A percentile compares a stretch with the other conserved stretches of the same genome.
These are phyloP conservation scores for Neurospora tetrasperma DNA, from an alignment of 495 filamentous ascomycete species.

Conservation along the genomic window DNA sequence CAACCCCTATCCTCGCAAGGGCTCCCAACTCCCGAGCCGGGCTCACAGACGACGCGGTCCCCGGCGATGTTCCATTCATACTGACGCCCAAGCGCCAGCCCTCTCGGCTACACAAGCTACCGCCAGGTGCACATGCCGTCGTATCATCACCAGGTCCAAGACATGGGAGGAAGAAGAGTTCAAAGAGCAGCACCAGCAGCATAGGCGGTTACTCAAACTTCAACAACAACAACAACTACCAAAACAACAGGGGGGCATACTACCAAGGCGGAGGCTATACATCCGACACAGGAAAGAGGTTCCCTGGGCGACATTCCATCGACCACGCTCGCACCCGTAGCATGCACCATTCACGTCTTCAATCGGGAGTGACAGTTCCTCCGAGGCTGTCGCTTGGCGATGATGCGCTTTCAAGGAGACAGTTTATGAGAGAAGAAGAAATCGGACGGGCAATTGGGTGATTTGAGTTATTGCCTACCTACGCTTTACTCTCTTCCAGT, in stretches of 20 bases:
- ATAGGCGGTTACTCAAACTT: constrained; percentile 23
- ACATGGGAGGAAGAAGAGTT: constrained; percentile 26
- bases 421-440: constrained; percentile 25
- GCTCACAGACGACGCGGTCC: constrained; percentile 39
- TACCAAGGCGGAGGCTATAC: neutral
- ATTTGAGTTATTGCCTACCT: neutral
- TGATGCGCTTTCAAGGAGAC: constrained; percentile 26
- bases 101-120: constrained; percentile 34
- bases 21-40: constrained; percentile 39
- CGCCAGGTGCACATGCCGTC: constrained; percentile 8
- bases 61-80: constrained; percentile 38
- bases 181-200: constrained; percentile 33
- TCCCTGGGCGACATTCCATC: constrained; percentile 19
- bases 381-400: constrained; percentile 30
- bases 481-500: neutral
- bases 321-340: constrained; percentile 5
- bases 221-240: constrained; percentile 6
- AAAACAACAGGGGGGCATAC: neutral
- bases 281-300: constrained; percentile 7
- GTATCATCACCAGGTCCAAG: constrained; percentile 17
- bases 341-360: constrained; percentile 23
- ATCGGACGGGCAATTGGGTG: constrained; percentile 38
- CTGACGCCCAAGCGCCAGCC: constrained; percentile 27
- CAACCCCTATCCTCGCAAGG: constrained; percentile 33
- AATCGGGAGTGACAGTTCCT: constrained; percentile 32